phyloP scores from a whole-genome alignment of 495 filamentous ascomycete species.

The Talaromyces trachyspermus region DNA sequence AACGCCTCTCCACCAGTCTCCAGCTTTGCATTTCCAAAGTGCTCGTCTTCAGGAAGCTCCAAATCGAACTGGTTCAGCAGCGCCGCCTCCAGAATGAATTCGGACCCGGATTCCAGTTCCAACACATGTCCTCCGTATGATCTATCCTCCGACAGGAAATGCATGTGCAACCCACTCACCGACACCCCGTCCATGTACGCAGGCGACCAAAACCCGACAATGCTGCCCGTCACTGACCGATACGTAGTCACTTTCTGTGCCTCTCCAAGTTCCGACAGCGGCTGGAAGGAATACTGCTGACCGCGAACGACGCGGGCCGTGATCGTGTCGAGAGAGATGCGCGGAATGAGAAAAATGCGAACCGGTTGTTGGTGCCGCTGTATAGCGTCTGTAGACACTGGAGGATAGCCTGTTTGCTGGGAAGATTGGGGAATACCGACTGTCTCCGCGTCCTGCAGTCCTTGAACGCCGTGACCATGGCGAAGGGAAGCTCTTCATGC shows the following conservation, averaged over 20 bases:
- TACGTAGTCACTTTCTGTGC: constrained; percentile 32
- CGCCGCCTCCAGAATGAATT: constrained; percentile 26
- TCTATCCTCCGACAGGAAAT: constrained; percentile 41
- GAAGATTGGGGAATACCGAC: not conserved
- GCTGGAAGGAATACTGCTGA: constrained; percentile 21
- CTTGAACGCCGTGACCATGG: constrained; percentile 5
- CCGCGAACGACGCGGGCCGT: constrained; percentile 8
- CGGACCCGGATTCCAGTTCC: constrained; percentile 26
- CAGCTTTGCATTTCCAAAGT: constrained; percentile 18
- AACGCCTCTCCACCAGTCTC: constrained; percentile 1
- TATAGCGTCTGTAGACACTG: not conserved
- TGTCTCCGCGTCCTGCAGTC: constrained; percentile 2
- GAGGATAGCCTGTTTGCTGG: constrained; percentile 7
- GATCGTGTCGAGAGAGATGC: not conserved
- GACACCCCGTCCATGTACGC: constrained; percentile 39
- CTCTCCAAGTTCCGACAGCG: constrained; percentile 31
- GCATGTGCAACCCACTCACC: constrained; percentile 44
- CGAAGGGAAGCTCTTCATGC: constrained; percentile 6
- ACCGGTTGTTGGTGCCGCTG: constrained; percentile 2
- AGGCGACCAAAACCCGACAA: constrained; percentile 44
- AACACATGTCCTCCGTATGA: constrained; percentile 41
- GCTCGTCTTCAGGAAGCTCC: constrained; percentile 33
- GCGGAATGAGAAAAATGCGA: constrained; percentile 2
- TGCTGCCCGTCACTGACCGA: constrained; percentile 25
- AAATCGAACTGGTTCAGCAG: constrained; percentile 25